Base-by-base conservation (phyloP, 495 filamentous ascomycete species). In the Parathielavia appendiculata region DNA sequence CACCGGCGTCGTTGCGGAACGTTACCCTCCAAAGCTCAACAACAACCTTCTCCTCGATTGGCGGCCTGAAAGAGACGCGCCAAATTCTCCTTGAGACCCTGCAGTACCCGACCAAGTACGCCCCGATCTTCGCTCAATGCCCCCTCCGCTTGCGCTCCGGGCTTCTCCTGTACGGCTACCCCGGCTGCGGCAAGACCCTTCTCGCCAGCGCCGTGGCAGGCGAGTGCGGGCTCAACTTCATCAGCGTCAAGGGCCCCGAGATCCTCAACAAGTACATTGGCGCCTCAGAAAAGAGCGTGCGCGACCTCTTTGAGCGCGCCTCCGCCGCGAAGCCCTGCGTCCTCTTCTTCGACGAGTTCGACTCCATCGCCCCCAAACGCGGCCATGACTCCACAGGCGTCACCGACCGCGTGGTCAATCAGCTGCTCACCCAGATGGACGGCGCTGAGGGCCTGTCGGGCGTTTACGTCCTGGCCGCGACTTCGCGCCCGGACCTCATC, bases 261-360 rank as follows among this genome's bases (percentile, higher is more conserved):
- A 97, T 98, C 43, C 72, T 98, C 59, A 97, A 97, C 74, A 98
- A 97, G 69, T 97, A 97, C 70, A 97, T 97, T 38, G 93, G 93
- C 57, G 93, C 93, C 0, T 91, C 86, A 36, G 93, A 98, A 65
- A 97, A 97, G 75, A 88, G 83, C 54, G 91, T 98, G 16, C 84
- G 95, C 2, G 93, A 97, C 71, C 79, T 97, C 2, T 98, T 98
- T 59, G 92, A 93, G 66, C 82, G 93, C 58, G 93, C 93, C 0
- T 82, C 87, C 59, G 91, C 92, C 12, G 93, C 93, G 1, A 82
- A 86, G 39, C 93, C 93, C 0, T 96, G 92, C 60, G 85, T 98
- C 10, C 76, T 98, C 2, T 98, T 98, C 78, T 97, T 98, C 64
- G 93, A 98, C 68, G 93, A 98, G 69, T 97, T 97, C 66, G 93